Base-by-base conservation (phyloP, 2,329 filamentous ascomycete genomes). In the Cladophialophora exuberans region DNA sequence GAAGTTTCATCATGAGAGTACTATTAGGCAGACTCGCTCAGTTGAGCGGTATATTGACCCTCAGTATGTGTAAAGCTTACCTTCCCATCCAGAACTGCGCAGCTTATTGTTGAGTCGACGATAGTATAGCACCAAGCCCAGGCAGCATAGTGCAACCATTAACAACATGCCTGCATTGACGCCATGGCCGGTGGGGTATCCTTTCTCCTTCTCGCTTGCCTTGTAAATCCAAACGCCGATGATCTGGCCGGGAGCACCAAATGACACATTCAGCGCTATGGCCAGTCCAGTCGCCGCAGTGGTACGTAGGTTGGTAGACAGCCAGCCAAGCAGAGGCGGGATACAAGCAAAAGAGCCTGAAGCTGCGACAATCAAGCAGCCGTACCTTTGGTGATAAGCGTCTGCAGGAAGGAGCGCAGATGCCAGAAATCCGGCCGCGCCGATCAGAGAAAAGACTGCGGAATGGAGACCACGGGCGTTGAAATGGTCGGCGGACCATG, bases 261-360 rank as follows among this genome's bases (percentile, higher is more conserved):
- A 9, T 11, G 15, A 18, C 17, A 18, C 22, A 13, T 39, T 39
- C 35, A 39, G 11, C 3, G 35, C 35, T 20, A 20, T 18, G 2
- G 35, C 35, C 3, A 39, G 3, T 1, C 10, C 35, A 6, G 22
- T 39, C 2, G 35, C 5, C 9, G n/a, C 13, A 3, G 15, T 3
- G 3, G 17, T 20, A 18, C 41, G 81, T 41, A 88, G 73, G 65
- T 89, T 89, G 28, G 81, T 83, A 7, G 82, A 83, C 5, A 88
- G 72, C 85, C 85, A 88, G 9, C 84, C 85, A 1, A 87, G 74
- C 52, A 89, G 76, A 0, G 86, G 85, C 0, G 86, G 85, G 42
- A 89, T 86, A 61, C 82, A 86, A 1, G 84, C 79, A 58, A 90
- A 89, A 0, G 85, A 76, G 1, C 87, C 86, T 1, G 81, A 79